Percentiles rank a stretch among this genome's conserved stretches.
Evolutionary conservation across 176 grass and related monocot species (phyloP).

Genomic region (Alopecurus myosuroides): DNA sequence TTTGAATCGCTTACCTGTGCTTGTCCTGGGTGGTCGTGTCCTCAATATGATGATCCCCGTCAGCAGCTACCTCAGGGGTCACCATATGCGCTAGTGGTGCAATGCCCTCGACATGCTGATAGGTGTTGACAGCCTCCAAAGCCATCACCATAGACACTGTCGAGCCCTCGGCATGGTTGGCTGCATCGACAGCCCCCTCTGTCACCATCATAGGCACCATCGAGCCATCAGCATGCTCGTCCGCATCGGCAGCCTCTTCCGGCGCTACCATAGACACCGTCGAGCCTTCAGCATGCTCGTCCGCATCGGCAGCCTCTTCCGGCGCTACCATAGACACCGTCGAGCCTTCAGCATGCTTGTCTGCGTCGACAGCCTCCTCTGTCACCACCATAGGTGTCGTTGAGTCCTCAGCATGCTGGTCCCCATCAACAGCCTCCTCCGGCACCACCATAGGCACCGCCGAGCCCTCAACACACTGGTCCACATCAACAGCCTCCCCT

Average conservation of each 20-base stretch:
- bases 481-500: neutral
- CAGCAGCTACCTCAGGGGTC: neutral
- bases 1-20: conserved; percentile 38
- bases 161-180: neutral
- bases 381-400: neutral
- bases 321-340: neutral
- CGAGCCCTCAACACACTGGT: conserved; percentile 16
- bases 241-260: neutral
- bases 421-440: neutral
- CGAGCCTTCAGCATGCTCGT: neutral
- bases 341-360: conserved; percentile 11
- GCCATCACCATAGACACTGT: neutral
- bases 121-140: neutral
- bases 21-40: conserved; percentile 29
- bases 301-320: neutral
- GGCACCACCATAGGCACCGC: neutral
- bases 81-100: neutral
- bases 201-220: neutral
- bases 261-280: neutral
- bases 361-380: neutral
- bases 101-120: conserved; percentile 12
- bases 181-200: neutral
- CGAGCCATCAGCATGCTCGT: neutral
- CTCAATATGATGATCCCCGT: conserved; percentile 31
- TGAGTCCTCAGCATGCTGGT: conserved; percentile 11